Conservation (phyloP, 2,329 filamentous ascomycete genomes). For the Helotiales sp. region DNA sequence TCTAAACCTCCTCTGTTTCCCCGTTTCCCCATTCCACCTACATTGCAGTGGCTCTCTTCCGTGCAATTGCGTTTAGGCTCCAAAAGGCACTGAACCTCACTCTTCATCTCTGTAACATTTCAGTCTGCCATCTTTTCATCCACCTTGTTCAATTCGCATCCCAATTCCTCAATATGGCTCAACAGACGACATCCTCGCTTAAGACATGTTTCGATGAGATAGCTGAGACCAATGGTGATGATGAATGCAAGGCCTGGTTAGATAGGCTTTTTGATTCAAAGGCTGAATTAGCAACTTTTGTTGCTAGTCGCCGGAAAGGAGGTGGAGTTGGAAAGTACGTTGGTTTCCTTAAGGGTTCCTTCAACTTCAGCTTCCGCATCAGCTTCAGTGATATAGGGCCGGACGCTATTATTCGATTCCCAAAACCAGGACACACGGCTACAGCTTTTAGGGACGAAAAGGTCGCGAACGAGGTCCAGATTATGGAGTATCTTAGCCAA, state of each 20-base stretch:
- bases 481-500: slow-evolving; percentile 31
- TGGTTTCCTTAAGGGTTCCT: slow-evolving; percentile 20
- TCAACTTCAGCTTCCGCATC: slow-evolving; percentile 21
- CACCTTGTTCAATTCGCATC: not conserved
- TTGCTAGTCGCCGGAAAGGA: slow-evolving; percentile 19
- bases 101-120: not conserved
- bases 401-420: slow-evolving; percentile 24
- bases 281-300: slow-evolving; percentile 21
- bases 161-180: slow-evolving; percentile 7
- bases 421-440: slow-evolving; percentile 19
- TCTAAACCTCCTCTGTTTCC: no score
- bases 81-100: no score
- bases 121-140: not conserved
- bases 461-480: slow-evolving; percentile 16
- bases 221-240: slow-evolving; percentile 22
- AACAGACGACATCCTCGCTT: slow-evolving; percentile 9
- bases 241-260: slow-evolving; percentile 22
- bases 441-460: slow-evolving; percentile 12
- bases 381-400: slow-evolving; percentile 16
- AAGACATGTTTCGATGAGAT: slow-evolving; percentile 21
- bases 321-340: slow-evolving; percentile 8
- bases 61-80: no score
- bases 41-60: no score
- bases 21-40: no score
- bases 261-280: slow-evolving; percentile 18